Evolutionary conservation across 805 yeast species (phyloP).

Genomic region (Metschnikowia dekortorum): DNA sequence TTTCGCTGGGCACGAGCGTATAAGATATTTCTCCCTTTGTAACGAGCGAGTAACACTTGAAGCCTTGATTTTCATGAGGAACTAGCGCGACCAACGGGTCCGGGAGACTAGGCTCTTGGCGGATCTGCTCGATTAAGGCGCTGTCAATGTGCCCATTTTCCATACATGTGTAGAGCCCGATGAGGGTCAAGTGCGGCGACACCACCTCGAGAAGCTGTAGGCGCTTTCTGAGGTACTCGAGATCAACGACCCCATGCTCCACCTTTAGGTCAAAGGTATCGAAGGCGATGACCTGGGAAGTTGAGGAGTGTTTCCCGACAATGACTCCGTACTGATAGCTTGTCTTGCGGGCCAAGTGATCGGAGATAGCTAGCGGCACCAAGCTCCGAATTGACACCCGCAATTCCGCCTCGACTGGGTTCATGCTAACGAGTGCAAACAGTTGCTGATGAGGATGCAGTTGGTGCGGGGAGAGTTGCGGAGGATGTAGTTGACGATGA

Average conservation of each 20-base stretch:
- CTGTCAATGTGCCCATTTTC: background rate
- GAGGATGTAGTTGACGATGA: background rate
- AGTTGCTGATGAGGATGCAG: background rate
- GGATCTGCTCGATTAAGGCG: conserved; percentile 11
- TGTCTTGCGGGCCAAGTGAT: conserved; percentile 23
- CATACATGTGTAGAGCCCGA: conserved; percentile 29
- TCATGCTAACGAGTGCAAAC: background rate
- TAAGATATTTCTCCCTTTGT: conserved; percentile 11
- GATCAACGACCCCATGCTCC: conserved; percentile 17
- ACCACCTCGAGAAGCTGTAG: conserved; percentile 26
- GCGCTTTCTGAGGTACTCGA: conserved; percentile 22
- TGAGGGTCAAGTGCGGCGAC: conserved; percentile 22
- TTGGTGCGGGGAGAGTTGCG: background rate
- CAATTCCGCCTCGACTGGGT: background rate
- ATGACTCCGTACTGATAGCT: conserved; percentile 24
- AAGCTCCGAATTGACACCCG: conserved; percentile 19
- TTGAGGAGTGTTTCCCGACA: conserved; percentile 18
- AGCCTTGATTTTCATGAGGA: conserved; percentile 1
- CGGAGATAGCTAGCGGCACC: conserved; percentile 28
- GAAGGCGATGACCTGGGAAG: conserved; percentile 9
- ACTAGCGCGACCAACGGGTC: conserved; percentile 10
- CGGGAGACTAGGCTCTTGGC: background rate
- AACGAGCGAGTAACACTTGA: conserved; percentile 5
- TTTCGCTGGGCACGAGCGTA: conserved; percentile 23
- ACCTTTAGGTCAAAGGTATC: conserved; percentile 31